A percentile compares a stretch with the other conserved stretches of the same genome.
Conservation (phyloP, 2,329 filamentous ascomycete genomes). For the Ophiostoma montium region DNA sequence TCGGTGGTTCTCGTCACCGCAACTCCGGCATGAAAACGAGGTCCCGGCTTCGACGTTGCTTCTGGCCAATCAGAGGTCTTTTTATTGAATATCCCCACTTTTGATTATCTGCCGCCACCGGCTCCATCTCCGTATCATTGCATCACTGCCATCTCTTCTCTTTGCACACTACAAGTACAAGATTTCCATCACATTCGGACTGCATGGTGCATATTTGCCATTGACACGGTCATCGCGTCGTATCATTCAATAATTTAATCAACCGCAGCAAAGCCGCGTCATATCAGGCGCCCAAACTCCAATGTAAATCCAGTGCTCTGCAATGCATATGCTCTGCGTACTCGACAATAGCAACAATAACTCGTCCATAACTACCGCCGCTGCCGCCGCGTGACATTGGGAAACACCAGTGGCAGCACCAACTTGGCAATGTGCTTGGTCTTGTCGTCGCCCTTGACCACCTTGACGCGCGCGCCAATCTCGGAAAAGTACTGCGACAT, state of each 20-base stretch:
- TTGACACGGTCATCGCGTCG: neutral
- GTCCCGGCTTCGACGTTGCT: neutral
- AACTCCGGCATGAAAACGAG: neutral
- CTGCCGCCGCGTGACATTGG: slow-evolving; percentile 34
- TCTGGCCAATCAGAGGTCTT: slow-evolving; percentile 4
- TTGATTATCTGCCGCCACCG: too few relatives aligned
- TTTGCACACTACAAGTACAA: too few relatives aligned
- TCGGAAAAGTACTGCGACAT: slow-evolving; percentile 62
- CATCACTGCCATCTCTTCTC: too few relatives aligned
- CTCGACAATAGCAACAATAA: neutral
- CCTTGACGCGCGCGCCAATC: slow-evolving; percentile 55
- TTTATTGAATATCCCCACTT: neutral
- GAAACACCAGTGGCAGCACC: slow-evolving; percentile 68
- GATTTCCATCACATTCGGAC: too few relatives aligned
- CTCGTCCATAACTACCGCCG: slow-evolving; percentile 5
- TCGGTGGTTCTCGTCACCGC: neutral
- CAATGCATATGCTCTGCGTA: neutral
- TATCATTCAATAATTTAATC: neutral
- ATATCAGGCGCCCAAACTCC: slow-evolving; percentile 5
- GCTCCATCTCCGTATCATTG: too few relatives aligned
- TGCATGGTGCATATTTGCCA: neutral
- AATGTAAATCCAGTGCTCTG: neutral
- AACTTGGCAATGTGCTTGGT: slow-evolving; percentile 50
- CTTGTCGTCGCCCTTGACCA: slow-evolving; percentile 44
- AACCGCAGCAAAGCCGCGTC: neutral